phyloP scores from a whole-genome alignment of 495 filamentous ascomycete genomes.

The Xylaria bambusicola region DNA sequence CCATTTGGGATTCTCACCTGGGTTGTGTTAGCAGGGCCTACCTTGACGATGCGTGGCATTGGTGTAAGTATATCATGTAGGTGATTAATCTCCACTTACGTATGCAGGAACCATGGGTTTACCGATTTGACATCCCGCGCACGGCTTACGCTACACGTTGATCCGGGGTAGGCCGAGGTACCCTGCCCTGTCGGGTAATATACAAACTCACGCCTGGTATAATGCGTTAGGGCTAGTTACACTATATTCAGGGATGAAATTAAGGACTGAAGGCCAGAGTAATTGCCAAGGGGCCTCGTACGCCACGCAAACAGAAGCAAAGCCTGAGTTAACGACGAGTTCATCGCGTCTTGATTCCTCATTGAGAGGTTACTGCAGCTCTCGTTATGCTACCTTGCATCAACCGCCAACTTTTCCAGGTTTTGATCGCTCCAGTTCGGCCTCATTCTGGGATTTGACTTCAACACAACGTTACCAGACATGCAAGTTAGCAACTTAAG shows the following conservation, averaged over 20 bases:
- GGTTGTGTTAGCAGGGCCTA: background rate
- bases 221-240: background rate
- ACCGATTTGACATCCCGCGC: slow-evolving; percentile 8
- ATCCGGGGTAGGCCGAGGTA: slow-evolving; percentile 14
- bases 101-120: slow-evolving; percentile 7
- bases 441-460: background rate
- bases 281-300: too few species aligned
- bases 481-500: slow-evolving; percentile 5
- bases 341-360: too few species aligned
- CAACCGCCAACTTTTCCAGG: background rate
- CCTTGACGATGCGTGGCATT: too few species aligned
- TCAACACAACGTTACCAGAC: background rate
- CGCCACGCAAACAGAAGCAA: too few species aligned
- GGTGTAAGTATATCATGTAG: too few species aligned
- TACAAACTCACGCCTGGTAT: too few species aligned
- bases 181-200: too few species aligned
- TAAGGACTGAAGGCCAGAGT: too few species aligned
- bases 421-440: background rate
- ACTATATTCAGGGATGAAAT: background rate
- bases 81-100: background rate
- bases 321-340: too few species aligned
- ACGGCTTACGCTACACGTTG: slow-evolving; percentile 1
- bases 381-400: background rate
- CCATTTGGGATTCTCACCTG: background rate
- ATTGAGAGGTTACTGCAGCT: too few species aligned